Evolutionary conservation across 2,329 filamentous ascomycete genomes (phyloP), one percentile per base, ranked within the genome.

Genomic region (Cordyceps javanica): DNA sequence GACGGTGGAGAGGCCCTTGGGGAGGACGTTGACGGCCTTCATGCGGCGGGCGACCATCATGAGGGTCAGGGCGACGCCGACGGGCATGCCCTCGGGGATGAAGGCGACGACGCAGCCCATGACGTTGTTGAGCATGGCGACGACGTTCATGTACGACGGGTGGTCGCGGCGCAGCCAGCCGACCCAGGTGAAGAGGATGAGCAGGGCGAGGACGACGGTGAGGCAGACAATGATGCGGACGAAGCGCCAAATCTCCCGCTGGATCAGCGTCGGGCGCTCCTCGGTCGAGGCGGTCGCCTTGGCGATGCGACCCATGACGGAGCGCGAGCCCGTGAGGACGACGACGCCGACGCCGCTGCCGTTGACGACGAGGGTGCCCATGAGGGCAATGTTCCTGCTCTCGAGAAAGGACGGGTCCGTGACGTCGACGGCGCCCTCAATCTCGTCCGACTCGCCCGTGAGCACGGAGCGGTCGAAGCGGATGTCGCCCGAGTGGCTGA

Each of bases 171-270:
- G 65, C 2, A 77, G 62, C 75, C 75, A 77, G 3, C 66, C 72
- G 5, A 68, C 63, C 75, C 75, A 81, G 1, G 76, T 75, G 45
- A 81, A 68, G 3, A 76, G 62, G 21, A 81, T 78, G 0, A 72
- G 42, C 0, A 72, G 63, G 0, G 73, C 74, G 10, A 77, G 65
- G 16, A 70, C 26, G 14, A 76, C 34, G 0, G 74, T 77, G 48
- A 76, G 49, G 52, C 57, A 60, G 19, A 75, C 69, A 28, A 77
- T 76, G 60, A 77, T 76, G 6, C 58, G 61, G 11, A 77, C 73
- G 13, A 78, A 78, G 26, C 74, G 74, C 30, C 63, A 69, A 34
- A 78, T 77, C 61, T 78, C 75, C 4, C 59, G 60, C 53, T 73
- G 75, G 41, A 76, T 75, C 7, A 75, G 65, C 0, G 75, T 73